Evolutionary conservation across 257 asterid species (phyloP).

Genomic region (Fraxinus quadrangulata): DNA sequence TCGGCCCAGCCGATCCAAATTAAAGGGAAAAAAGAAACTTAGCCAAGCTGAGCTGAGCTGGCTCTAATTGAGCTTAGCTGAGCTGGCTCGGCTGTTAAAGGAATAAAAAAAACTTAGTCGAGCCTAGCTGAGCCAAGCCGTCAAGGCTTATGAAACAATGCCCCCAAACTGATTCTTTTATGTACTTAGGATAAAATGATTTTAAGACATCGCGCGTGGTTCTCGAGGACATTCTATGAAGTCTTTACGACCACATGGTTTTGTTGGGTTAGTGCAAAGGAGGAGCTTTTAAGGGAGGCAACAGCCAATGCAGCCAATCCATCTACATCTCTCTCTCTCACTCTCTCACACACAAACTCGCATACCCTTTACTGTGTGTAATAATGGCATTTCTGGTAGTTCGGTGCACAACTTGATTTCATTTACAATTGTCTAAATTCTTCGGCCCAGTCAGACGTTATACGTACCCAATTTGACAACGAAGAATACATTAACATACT

Average conservation of each 20-base stretch:
- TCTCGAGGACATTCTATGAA: not conserved
- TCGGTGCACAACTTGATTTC: conserved; percentile 19
- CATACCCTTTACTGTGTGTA: conserved; percentile 11
- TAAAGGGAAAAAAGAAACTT: no score
- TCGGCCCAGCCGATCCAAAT: no score
- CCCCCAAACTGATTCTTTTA: no score
- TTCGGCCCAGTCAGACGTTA: not conserved
- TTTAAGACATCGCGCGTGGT: not conserved
- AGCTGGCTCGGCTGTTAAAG: no score
- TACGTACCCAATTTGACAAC: not conserved
- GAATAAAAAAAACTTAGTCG: no score
- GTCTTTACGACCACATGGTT: not conserved
- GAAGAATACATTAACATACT: not conserved
- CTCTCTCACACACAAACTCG: not conserved
- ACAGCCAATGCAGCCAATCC: conserved; percentile 27
- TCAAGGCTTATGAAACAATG: no score
- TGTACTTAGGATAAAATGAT: no score
- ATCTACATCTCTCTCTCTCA: conserved; percentile 27
- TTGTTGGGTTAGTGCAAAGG: conserved; percentile 16
- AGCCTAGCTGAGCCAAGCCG: no score
- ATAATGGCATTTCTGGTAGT: conserved; percentile 42
- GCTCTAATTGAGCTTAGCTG: no score
- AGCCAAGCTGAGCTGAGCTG: no score
- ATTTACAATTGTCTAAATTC: not conserved
- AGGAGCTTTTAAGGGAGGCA: conserved; percentile 53